Conservation (phyloP, 495 filamentous ascomycete species). For the Xylaria bambusicola region DNA sequence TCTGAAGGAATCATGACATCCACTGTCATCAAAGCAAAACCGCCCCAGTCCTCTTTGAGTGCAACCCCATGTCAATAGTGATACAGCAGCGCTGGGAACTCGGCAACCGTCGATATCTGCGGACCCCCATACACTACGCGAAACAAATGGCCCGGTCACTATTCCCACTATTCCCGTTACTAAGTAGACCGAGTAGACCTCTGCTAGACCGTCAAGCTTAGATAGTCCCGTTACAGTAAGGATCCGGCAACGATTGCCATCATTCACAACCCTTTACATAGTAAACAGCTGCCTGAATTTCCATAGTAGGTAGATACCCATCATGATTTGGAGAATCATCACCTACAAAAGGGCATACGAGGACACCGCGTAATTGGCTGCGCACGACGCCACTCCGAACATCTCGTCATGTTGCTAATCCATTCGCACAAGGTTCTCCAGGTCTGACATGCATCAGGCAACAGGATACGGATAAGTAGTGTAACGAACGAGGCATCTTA, state of each 20-base stretch:
- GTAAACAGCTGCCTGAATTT: too few relatives aligned
- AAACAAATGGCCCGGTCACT: too few relatives aligned
- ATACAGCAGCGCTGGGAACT: background rate
- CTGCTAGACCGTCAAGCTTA: background rate
- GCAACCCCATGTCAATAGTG: background rate
- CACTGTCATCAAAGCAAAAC: too few relatives aligned
- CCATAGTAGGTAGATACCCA: too few relatives aligned
- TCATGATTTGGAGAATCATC: too few relatives aligned
- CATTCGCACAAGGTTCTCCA: conserved; percentile 6
- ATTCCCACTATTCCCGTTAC: too few relatives aligned
- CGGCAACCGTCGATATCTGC: background rate
- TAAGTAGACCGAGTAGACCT: too few relatives aligned
- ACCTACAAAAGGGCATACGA: background rate
- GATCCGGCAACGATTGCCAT: conserved; percentile 2
- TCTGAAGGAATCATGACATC: too few relatives aligned
- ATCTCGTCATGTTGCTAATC: background rate
- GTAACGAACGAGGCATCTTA: background rate
- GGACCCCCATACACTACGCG: too few relatives aligned
- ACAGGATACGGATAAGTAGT: background rate
- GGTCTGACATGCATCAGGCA: conserved; percentile 13
- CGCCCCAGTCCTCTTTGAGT: too few relatives aligned
- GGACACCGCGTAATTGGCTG: conserved; percentile 4
- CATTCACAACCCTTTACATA: background rate
- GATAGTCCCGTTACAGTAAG: conserved; percentile 6
- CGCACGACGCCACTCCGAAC: background rate